Conservation (phyloP, 1,139 yeast genomes). For the Geotrichum cucujoidarum region DNA sequence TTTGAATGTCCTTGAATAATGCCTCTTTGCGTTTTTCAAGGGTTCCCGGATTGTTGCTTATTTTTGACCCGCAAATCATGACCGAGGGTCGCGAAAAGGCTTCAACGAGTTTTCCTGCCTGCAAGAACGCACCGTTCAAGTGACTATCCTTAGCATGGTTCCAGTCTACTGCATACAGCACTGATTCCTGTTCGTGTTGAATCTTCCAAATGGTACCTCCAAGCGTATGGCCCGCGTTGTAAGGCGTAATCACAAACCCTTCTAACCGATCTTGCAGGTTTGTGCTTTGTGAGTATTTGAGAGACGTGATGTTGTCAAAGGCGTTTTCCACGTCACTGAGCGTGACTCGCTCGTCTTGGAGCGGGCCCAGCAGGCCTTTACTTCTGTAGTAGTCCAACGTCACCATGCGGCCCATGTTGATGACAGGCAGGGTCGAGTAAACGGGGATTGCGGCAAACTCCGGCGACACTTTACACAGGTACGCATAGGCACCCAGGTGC, state of each 20-base stretch:
- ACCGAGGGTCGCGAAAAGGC: slow-evolving; percentile 76
- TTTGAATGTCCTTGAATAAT: slow-evolving; percentile 55
- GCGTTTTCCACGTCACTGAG: slow-evolving; percentile 72
- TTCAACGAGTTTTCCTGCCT: slow-evolving; percentile 53
- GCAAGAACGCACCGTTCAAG: slow-evolving; percentile 70
- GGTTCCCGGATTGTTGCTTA: slow-evolving; percentile 57
- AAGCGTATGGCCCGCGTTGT: slow-evolving; percentile 85
- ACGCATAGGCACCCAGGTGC: slow-evolving; percentile 75
- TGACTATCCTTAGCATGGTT: slow-evolving; percentile 88
- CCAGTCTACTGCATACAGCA: slow-evolving; percentile 91
- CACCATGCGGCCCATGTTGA: slow-evolving; percentile 78
- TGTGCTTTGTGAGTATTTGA: slow-evolving; percentile 75
- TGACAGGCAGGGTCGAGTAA: slow-evolving; percentile 83
- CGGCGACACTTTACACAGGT: slow-evolving; percentile 60
- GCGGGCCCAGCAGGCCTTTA: slow-evolving; percentile 70
- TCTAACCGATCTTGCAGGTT: slow-evolving; percentile 44
- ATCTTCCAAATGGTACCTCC: slow-evolving; percentile 92
- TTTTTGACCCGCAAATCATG: slow-evolving; percentile 68
- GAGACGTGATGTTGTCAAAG: slow-evolving; percentile 60
- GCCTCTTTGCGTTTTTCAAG: slow-evolving; percentile 59
- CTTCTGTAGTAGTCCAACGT: slow-evolving; percentile 77
- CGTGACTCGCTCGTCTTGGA: slow-evolving; percentile 54
- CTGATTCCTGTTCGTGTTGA: slow-evolving; percentile 66
- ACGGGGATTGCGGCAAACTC: slow-evolving; percentile 65
- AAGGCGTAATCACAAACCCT: slow-evolving; percentile 70